Conservation (phyloP, 2,329 filamentous ascomycete species). For the Penicillium sp. region DNA sequence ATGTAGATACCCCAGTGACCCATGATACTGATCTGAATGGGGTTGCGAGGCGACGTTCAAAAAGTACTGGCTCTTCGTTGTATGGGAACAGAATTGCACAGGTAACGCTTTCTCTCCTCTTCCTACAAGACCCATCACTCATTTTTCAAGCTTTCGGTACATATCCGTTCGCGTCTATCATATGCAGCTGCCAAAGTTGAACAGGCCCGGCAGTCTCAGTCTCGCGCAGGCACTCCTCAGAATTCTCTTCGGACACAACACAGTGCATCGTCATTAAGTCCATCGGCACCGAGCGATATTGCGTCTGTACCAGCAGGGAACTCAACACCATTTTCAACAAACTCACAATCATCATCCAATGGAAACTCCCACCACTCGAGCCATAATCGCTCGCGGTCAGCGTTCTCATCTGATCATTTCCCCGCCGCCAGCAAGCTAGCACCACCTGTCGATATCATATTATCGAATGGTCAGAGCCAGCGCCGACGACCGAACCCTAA, state of each 20-base stretch:
- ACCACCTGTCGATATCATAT: constrained; percentile 47
- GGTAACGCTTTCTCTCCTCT: constrained; percentile 51
- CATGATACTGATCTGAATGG: constrained; percentile 36
- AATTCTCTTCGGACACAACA: constrained; percentile 14
- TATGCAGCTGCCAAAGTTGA: constrained; percentile 95
- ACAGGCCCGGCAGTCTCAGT: constrained; percentile 83
- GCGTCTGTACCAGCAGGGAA: constrained; percentile 25
- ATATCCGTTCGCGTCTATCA: constrained; percentile 79
- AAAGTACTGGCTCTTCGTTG: constrained; percentile 71
- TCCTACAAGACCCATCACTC: constrained; percentile 14
- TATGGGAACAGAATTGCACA: constrained; percentile 74
- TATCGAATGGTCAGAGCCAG: constrained; percentile 31
- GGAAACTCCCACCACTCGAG: constrained; percentile 11
- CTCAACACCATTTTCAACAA: constrained; percentile 12
- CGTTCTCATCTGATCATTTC: constrained; percentile 22
- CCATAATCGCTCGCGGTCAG: constrained; percentile 18
- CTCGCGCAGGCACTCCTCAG: constrained; percentile 53
- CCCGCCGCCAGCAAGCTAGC: constrained; percentile 39
- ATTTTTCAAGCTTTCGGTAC: constrained; percentile 66
- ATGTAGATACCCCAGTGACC: constrained; percentile 18
- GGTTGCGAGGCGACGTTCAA: constrained; percentile 58
- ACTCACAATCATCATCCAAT: constrained; percentile 10
- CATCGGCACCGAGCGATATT: constrained; percentile 73
- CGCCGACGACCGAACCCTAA: constrained; percentile 45
- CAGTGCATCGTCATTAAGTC: constrained; percentile 10